Evolutionary conservation across 2,329 filamentous ascomycete genomes (phyloP).

Genomic region (Cryphonectria parasitica): DNA sequence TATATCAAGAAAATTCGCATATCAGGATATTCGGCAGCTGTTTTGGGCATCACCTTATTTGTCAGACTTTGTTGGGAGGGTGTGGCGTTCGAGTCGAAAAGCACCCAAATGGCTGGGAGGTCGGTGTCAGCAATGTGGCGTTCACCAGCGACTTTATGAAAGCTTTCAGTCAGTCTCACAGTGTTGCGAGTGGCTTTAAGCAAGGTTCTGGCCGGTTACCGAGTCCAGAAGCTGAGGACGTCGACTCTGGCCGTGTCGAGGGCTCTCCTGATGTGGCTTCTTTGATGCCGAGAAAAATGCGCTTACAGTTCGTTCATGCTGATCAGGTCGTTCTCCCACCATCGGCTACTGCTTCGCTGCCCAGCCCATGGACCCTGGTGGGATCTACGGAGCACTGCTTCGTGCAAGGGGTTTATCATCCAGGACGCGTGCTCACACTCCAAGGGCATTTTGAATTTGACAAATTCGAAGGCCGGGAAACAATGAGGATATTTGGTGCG

Average conservation of each 20-base stretch:
- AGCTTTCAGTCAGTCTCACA: background rate
- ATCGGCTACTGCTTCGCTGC: background rate
- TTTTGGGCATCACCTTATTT: slow-evolving; percentile 21
- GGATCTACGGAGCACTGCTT: slow-evolving; percentile 22
- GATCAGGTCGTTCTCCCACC: slow-evolving; percentile 19
- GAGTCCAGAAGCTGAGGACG: slow-evolving; percentile 16
- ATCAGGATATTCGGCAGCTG: slow-evolving; percentile 21
- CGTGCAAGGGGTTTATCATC: slow-evolving; percentile 21
- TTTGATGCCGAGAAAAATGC: background rate
- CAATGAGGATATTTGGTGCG: slow-evolving; percentile 24
- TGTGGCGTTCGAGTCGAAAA: slow-evolving; percentile 10
- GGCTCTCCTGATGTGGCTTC: background rate
- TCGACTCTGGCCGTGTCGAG: background rate
- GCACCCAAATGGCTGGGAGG: slow-evolving; percentile 20
- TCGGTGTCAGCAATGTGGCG: slow-evolving; percentile 15
- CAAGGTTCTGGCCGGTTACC: slow-evolving; percentile 6
- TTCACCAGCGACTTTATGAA: slow-evolving; percentile 20
- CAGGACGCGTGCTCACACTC: slow-evolving; percentile 21
- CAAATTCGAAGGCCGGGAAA: slow-evolving; percentile 20
- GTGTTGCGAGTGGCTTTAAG: too few relatives aligned
- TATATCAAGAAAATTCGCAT: slow-evolving; percentile 1
- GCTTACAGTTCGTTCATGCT: slow-evolving; percentile 22
- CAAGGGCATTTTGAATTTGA: slow-evolving; percentile 28
- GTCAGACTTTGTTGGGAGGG: slow-evolving; percentile 16
- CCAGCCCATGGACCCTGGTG: slow-evolving; percentile 20